Base-by-base conservation (phyloP, 2,329 filamentous ascomycete species). In the Paecilomyces fulvus region DNA sequence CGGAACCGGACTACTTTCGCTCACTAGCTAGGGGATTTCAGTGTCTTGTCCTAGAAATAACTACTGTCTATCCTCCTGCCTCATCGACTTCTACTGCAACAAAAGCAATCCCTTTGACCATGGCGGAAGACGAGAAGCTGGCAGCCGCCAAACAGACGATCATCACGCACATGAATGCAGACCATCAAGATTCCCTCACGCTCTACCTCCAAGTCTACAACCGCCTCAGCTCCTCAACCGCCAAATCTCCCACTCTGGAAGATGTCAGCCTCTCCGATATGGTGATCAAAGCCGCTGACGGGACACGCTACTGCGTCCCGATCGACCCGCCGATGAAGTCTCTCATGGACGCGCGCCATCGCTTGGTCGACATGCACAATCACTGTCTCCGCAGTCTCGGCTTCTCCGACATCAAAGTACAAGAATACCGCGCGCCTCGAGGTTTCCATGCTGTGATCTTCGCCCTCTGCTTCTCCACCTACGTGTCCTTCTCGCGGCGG, bases 111-210 rank as follows among this genome's bases (percentile, higher is more conserved):
- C 43, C 30, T 17, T 49, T 55, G 54, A 59, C 49, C 53, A 67
- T 65, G 60, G 61, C 65, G 5, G 7, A 53, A 9, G 37, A 43
- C 37, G 37, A 43, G 30, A 33, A 31, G 21, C 31, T 43, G 51
- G 74, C 73, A 43, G 78, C 76, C 0, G 73, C 77, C 57, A 84
- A 84, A 67, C 65, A 77, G 57, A 83, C 85, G 57, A 86, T 90
- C 70, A 82, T 92, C 67, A 79, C 79, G 31, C 92, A 96, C 77
- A 94, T 96, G 89, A 96, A 96, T 75, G 77, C 78, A 49, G 88
- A 92, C 72, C 92, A 96, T 75, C 77, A 80, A 53, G 80, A 83
- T 63, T 89, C 90, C 57, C 83, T 96, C 52, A 76, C 82, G 56
- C 81, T 87, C 67, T 95, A 92, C 73, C 82, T 95, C n/a, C 85